These are phyloP conservation scores for Leishmania amazonensis DNA, from an alignment of 208 protist genomes.

Conservation along the genomic window DNA sequence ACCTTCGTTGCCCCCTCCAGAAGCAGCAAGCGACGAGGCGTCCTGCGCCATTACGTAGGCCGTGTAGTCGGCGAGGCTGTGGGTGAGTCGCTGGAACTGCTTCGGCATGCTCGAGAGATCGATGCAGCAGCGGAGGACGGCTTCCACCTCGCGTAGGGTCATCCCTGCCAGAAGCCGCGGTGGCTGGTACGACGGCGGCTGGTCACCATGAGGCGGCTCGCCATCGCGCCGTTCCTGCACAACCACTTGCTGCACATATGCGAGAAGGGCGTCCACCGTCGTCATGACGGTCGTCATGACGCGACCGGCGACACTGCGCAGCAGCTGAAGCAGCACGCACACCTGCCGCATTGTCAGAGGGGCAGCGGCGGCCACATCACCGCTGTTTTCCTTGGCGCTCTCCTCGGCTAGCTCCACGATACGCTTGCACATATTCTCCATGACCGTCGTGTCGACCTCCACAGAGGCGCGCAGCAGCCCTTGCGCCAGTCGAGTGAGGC, in stretches of 20 bases:
- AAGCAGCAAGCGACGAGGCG: background rate
- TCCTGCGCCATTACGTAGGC: constrained; percentile 11
- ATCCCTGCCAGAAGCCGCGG: constrained; percentile 13
- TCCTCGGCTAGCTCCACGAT: constrained; percentile 19
- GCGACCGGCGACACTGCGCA: constrained; percentile 23
- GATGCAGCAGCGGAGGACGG: constrained; percentile 36
- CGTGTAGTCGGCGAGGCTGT: constrained; percentile 17
- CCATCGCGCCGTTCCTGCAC: background rate
- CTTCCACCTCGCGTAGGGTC: constrained; percentile 25
- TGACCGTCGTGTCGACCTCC: constrained; percentile 45
- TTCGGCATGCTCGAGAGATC: constrained; percentile 37
- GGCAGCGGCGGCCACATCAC: background rate
- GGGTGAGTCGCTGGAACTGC: constrained; percentile 8
- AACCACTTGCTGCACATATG: constrained; percentile 19
- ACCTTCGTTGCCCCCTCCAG: constrained; percentile 2
- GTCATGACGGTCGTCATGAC: constrained; percentile 27
- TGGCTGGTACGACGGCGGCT: background rate
- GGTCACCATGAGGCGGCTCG: background rate
- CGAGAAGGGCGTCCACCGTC: constrained; percentile 42
- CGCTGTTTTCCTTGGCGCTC: background rate
- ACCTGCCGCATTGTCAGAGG: constrained; percentile 30
- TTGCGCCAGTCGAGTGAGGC: constrained; percentile 44
- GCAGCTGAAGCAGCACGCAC: constrained; percentile 28
- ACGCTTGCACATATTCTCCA: constrained; percentile 36
- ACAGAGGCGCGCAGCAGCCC: constrained; percentile 57